Conservation (phyloP, 1,139 yeast species). For the Geotrichum macrosporum region DNA sequence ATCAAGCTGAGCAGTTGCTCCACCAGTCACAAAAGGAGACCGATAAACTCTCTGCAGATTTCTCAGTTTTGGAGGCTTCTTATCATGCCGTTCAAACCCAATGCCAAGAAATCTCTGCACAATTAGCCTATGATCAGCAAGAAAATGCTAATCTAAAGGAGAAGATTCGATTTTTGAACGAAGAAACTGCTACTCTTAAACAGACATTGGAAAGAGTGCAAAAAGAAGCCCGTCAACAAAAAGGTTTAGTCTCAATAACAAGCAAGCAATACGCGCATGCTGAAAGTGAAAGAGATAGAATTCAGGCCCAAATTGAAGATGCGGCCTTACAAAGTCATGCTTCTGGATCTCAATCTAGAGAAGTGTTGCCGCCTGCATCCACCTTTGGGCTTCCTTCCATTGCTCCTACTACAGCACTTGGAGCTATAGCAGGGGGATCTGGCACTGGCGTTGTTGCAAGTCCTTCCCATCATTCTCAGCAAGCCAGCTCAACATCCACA, state of each 20-base stretch:
- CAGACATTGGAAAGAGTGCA: conserved; percentile 51
- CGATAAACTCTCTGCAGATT: conserved; percentile 67
- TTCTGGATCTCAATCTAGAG: conserved; percentile 36
- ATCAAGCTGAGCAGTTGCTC: conserved; percentile 59
- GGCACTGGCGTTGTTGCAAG: conserved; percentile 18
- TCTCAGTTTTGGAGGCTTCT: conserved; percentile 76
- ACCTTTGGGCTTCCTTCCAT: conserved; percentile 24
- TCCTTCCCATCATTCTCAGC: conserved; percentile 10
- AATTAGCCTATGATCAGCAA: conserved; percentile 61
- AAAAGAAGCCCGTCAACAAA: conserved; percentile 54
- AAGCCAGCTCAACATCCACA: conserved; percentile 9
- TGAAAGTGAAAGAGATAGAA: conserved; percentile 48
- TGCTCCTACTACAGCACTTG: conserved; percentile 22
- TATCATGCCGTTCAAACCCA: conserved; percentile 67
- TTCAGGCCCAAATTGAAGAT: conserved; percentile 42
- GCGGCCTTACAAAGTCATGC: conserved; percentile 38
- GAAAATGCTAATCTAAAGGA: conserved; percentile 64
- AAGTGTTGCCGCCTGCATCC: conserved; percentile 25
- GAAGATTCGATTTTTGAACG: conserved; percentile 60
- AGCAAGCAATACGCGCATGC: conserved; percentile 64
- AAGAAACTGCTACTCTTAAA: conserved; percentile 58
- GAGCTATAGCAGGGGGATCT: conserved; percentile 16
- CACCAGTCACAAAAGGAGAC: conserved; percentile 61
- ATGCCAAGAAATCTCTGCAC: conserved; percentile 56
- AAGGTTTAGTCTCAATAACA: conserved; percentile 60